Conservation (phyloP, 2,329 filamentous ascomycete species). For the Aspergillus pseudotamarii region DNA sequence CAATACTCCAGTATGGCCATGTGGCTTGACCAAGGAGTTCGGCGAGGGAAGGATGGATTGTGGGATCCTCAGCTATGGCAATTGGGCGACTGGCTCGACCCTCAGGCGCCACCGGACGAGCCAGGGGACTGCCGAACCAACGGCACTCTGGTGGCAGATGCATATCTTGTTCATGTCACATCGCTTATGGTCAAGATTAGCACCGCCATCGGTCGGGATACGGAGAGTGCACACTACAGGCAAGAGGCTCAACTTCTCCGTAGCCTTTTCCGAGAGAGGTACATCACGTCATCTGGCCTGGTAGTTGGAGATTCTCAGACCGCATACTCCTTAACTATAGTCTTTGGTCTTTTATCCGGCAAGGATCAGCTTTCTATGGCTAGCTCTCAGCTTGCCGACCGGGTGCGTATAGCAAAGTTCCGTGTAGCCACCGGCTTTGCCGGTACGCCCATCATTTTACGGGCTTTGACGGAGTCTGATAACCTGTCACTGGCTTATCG, state of each 20-base stretch:
- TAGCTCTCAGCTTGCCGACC: no score
- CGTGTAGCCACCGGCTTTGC: no score
- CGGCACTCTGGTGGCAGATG: conserved; percentile 41
- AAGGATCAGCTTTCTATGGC: no score
- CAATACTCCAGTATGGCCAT: conserved; percentile 42
- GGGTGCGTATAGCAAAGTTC: no score
- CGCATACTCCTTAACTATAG: conserved; percentile 26
- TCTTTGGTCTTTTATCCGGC: conserved; percentile 26
- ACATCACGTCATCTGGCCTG: conserved; percentile 31
- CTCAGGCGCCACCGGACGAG: conserved; percentile 37
- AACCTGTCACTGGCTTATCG: conserved; percentile 31
- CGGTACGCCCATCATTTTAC: no score
- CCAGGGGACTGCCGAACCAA: conserved; percentile 37
- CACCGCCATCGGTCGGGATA: conserved; percentile 26
- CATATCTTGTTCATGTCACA: conserved; percentile 41
- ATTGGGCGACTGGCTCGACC: conserved; percentile 44
- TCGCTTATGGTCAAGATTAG: conserved; percentile 32
- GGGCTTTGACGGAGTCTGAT: no score
- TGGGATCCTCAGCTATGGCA: conserved; percentile 29
- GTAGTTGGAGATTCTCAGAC: conserved; percentile 38
- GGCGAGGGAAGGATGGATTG: conserved; percentile 15
- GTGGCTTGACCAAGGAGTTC: conserved; percentile 21
- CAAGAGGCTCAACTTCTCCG: conserved; percentile 14
- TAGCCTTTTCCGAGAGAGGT: conserved; percentile 30
- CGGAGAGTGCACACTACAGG: conserved; percentile 24